Percentiles rank a stretch among this genome's conserved stretches.
Evolutionary conservation across 2,329 filamentous ascomycete genomes (phyloP).

Genomic region (Myriosclerotinia curreyana): DNA sequence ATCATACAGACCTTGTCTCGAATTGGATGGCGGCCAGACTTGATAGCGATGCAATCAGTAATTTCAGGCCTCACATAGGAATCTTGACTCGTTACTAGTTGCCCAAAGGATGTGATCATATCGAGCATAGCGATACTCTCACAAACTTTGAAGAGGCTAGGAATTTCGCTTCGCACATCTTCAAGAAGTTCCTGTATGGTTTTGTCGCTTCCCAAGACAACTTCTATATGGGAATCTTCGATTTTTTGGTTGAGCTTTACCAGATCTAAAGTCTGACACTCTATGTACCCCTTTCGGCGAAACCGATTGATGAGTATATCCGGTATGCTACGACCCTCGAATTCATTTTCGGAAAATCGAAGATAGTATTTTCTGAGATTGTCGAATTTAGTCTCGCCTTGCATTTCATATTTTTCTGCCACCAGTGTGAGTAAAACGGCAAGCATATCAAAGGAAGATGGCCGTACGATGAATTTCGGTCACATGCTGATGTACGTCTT

Average conservation of each 20-base stretch:
- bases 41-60: constrained; percentile 61
- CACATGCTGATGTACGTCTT: constrained; percentile 71
- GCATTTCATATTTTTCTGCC: constrained; percentile 49
- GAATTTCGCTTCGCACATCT: constrained; percentile 68
- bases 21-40: constrained; percentile 66
- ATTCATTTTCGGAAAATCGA: constrained; percentile 58
- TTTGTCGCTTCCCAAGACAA: constrained; percentile 76
- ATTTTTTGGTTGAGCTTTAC: constrained; percentile 79
- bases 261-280: constrained; percentile 83
- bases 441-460: not conserved
- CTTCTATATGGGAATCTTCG: constrained; percentile 76
- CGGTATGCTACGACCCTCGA: constrained; percentile 60
- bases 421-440: not conserved
- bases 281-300: constrained; percentile 68
- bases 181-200: constrained; percentile 69
- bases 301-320: constrained; percentile 74
- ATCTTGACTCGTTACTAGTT: constrained; percentile 61
- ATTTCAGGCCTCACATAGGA: constrained; percentile 64
- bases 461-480: constrained; percentile 60
- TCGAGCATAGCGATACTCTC: constrained; percentile 85
- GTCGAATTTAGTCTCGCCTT: constrained; percentile 71
- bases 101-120: constrained; percentile 75
- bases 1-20: constrained; percentile 52
- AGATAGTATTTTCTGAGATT: constrained; percentile 77
- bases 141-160: constrained; percentile 75